Evolutionary conservation across 1,139 yeast genomes (phyloP).

Genomic region (Scheffersomyces illinoinensis): DNA sequence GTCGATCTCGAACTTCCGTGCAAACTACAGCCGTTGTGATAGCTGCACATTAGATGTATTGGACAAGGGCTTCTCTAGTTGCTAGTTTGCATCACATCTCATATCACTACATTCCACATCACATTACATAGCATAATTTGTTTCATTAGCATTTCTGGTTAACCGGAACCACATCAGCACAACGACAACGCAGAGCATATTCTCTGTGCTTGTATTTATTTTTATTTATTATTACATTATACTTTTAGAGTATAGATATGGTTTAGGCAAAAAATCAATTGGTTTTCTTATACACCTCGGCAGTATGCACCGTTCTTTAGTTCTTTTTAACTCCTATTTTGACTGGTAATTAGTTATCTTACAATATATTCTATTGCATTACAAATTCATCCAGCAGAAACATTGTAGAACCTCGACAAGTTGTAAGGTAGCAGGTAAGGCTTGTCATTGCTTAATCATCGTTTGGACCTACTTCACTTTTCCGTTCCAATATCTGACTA

Average conservation of each 20-base stretch:
- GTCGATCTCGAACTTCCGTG: conserved; percentile 4
- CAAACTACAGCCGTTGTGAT: conserved; percentile 4
- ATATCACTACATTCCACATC: neutral
- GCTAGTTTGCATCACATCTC: neutral
- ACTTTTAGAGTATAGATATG: neutral
- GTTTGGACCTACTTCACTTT: neutral
- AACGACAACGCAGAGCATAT: neutral
- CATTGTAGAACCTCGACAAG: neutral
- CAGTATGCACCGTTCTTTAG: neutral
- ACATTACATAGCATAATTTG: neutral
- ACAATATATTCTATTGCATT: neutral
- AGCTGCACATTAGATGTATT: conserved; percentile 4
- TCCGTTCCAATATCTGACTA: neutral
- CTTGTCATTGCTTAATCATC: neutral
- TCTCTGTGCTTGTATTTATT: neutral
- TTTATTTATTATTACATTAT: no score
- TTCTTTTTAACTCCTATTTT: neutral
- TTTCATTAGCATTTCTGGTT: neutral
- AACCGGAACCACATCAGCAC: neutral
- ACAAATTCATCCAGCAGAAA: neutral
- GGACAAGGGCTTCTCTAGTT: conserved; percentile 5
- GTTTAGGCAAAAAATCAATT: neutral
- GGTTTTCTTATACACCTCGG: neutral
- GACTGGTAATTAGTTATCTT: neutral
- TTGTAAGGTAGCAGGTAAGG: neutral